Evolutionary conservation across 805 yeast species (phyloP), one percentile per base, ranked within the genome.

Genomic region (Myxozyma mucilagina): DNA sequence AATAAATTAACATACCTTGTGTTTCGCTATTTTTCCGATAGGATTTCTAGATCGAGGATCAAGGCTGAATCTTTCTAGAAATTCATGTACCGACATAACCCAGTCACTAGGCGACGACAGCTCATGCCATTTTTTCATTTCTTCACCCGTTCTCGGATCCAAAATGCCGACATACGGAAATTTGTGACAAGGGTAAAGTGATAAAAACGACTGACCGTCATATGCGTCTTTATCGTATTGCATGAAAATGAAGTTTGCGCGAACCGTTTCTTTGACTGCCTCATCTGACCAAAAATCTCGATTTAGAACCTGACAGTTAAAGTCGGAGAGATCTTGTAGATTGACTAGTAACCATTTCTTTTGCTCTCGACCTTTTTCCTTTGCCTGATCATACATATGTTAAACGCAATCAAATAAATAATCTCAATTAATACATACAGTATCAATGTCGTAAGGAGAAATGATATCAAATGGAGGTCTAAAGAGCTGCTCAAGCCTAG

Each of bases 71-170:
- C 80, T 71, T 34, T 74, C 73, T 69, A 93, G 75, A 73, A 94
- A 94, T 43, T 84, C 86, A 44, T 84, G 81, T 3, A 89, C 83
- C 1, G 61, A 42, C 57, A 54, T 51, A 14, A 65, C 57, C 61
- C 65, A 65, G 13, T 65, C 68, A 13, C 56, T 60, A 14, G 68
- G 60, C 9, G 66, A 42, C 7, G 63, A 50, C 16, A 56, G 86
- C 35, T 74, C 76, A 10, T 38, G 18, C 97, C 97, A 94, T 56
- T 79, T 79, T 67, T 82, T 81, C 58, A 90, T 82, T 61, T 96
- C 80, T 74, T 94, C 99, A 24, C 98, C 98, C 0, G 99, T 94
- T 72, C 92, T 84, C 1, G 99, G 97, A 70, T 94, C 99, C 53
- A 94, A 72, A 43, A 94, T 89, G 0, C 97, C 89, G 45, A 94